Evolutionary conservation across 345 rosid genomes (phyloP).

Genomic region (Ceriops tagal): DNA sequence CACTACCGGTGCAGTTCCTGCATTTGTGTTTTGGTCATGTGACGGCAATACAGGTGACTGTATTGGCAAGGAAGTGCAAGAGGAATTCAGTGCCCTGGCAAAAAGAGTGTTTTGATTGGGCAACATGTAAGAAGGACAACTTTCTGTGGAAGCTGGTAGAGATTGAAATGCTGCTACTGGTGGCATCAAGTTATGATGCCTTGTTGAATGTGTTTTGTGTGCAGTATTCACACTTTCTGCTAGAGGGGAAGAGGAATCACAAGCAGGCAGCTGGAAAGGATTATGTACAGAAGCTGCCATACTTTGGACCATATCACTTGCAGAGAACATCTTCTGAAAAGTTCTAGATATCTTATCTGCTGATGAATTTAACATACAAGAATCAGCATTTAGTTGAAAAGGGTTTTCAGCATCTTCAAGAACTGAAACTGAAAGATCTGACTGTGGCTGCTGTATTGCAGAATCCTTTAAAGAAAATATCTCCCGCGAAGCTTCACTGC

Average conservation of each 20-base stretch:
- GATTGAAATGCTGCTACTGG: conserved; percentile 18
- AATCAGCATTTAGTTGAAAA: conserved; percentile 28
- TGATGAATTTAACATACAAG: conserved; percentile 30
- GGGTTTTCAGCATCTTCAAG: conserved; percentile 23
- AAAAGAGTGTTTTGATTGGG: conserved; percentile 34
- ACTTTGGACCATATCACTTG: conserved; percentile 16
- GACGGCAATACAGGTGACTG: conserved; percentile 7
- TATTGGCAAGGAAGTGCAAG: conserved; percentile 30
- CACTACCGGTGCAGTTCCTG: conserved; percentile 16
- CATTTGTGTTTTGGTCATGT: conserved; percentile 7
- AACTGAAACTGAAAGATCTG: conserved; percentile 18
- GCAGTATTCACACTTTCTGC: conserved; percentile 20
- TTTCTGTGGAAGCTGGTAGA: conserved; percentile 30
- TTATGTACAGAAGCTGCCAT: conserved; percentile 17
- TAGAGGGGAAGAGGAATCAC: conserved; percentile 6
- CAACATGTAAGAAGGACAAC: conserved; percentile 34
- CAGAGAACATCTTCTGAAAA: conserved; percentile 18
- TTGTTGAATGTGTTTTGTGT: conserved; percentile 11
- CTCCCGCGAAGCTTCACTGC: conserved; percentile 16
- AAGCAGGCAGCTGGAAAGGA: conserved; percentile 18
- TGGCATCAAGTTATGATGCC: conserved; percentile 15
- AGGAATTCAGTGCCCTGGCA: conserved; percentile 23
- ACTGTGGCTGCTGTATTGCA: conserved; percentile 19
- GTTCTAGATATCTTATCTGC: conserved; percentile 24
- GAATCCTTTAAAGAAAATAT: conserved; percentile 14